Percentiles rank a stretch among this genome's conserved stretches.
These are phyloP conservation scores for Cutaneotrichosporon arboriforme DNA, from an alignment of 1,284 basidiomycete genomes.

Conservation along the genomic window DNA sequence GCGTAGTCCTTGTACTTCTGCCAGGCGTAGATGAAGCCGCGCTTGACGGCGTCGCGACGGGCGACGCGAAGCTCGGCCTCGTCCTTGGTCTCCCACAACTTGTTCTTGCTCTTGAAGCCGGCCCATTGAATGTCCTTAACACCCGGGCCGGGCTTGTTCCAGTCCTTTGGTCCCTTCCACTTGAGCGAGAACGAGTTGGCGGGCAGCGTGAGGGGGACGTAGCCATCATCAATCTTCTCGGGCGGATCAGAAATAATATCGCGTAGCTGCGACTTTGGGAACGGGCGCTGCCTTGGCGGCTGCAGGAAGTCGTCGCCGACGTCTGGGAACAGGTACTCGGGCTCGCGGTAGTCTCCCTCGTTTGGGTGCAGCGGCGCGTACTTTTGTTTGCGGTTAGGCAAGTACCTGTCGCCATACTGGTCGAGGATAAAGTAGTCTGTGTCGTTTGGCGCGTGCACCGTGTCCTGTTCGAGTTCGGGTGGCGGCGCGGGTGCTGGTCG, in stretches of 20 bases:
- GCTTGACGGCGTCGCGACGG: slow-evolving; percentile 42
- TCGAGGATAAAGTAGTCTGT: slow-evolving; percentile 22
- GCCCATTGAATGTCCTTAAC: slow-evolving; percentile 29
- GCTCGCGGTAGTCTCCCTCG: slow-evolving; percentile 20
- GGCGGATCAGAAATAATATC: slow-evolving; percentile 29
- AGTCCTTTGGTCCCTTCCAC: slow-evolving; percentile 36
- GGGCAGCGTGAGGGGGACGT: slow-evolving; percentile 11
- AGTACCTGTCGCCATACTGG: slow-evolving; percentile 30
- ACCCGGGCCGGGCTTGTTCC: slow-evolving; percentile 24
- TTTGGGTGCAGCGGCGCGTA: slow-evolving; percentile 37
- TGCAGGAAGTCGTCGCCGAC: slow-evolving; percentile 23
- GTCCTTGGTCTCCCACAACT: slow-evolving; percentile 22
- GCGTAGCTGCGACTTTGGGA: slow-evolving; percentile 24
- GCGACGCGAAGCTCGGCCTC: slow-evolving; percentile 26
- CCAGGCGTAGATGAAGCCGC: slow-evolving; percentile 47
- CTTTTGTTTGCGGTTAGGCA: slow-evolving; percentile 10
- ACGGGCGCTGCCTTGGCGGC: slow-evolving; percentile 19
- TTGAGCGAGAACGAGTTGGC: slow-evolving; percentile 21
- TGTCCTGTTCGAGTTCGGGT: slow-evolving; percentile 6
- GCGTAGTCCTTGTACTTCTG: slow-evolving; percentile 47
- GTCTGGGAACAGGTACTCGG: slow-evolving; percentile 32
- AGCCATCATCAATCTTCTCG: neutral
- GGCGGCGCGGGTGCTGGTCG: neutral
- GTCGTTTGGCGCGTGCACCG: neutral
- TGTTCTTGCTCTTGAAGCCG: slow-evolving; percentile 20